Conservation (phyloP, 148 eudicot species). For the Agrostemma githago region DNA sequence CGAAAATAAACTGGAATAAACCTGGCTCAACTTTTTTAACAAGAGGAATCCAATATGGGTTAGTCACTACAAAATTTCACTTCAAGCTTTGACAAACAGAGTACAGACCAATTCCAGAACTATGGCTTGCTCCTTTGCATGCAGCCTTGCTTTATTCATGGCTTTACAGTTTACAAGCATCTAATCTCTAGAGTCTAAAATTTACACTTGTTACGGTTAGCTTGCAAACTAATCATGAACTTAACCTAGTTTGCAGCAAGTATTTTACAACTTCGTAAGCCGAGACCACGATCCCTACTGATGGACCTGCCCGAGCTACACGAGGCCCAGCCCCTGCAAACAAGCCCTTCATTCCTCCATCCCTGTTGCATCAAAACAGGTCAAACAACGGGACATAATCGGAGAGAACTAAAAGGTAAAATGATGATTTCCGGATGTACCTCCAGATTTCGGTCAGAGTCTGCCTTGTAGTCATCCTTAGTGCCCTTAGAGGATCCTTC, state of each 20-base stretch:
- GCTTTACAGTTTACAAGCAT: conserved; percentile 1
- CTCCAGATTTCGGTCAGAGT: conserved; percentile 87
- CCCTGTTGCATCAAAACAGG: conserved; percentile 33
- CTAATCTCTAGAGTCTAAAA: conserved; percentile 8
- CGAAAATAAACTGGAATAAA: too few species aligned
- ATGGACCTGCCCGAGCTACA: conserved; percentile 92
- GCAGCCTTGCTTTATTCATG: conserved; percentile 12
- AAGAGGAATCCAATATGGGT: neutral
- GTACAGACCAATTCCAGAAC: conserved; percentile 1
- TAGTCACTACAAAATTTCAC: conserved; percentile 21
- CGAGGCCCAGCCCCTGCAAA: conserved; percentile 93
- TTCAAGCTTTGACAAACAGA: conserved; percentile 24
- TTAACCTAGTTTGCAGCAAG: conserved; percentile 43
- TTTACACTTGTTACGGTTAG: neutral
- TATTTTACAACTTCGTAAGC: conserved; percentile 95
- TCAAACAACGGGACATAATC: neutral
- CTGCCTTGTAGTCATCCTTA: conserved; percentile 77
- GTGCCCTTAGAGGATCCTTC: conserved; percentile 76
- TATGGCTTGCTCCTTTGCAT: neutral
- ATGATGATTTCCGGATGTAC: conserved; percentile 26
- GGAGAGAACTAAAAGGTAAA: neutral
- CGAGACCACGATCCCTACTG: conserved; percentile 90
- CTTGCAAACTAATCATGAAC: conserved; percentile 20
- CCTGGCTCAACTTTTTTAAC: too few species aligned
- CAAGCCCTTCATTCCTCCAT: conserved; percentile 80